Evolutionary conservation across 805 yeast genomes (phyloP).

Genomic region (Saccharomyces kudriavzevii): DNA sequence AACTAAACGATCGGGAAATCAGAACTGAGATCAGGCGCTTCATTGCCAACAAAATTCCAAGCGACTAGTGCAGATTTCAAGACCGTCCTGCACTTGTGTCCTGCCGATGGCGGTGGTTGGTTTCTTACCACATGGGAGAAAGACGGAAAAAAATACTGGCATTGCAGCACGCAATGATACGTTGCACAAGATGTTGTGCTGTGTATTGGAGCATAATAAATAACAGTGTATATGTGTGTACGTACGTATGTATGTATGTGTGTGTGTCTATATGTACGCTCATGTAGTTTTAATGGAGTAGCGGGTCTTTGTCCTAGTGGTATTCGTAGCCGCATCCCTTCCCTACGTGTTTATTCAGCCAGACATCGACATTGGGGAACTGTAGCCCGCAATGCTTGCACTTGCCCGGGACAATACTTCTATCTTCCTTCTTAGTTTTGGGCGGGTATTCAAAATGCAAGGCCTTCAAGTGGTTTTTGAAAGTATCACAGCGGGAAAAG

Average conservation of each 20-base stretch:
- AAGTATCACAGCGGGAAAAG: slow-evolving; percentile 82
- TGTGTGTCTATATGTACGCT: not conserved
- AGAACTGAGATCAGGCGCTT: not conserved
- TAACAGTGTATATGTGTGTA: not conserved
- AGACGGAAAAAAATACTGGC: not conserved
- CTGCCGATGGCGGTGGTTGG: not conserved
- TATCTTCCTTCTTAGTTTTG: slow-evolving; percentile 71
- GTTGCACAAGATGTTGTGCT: not conserved
- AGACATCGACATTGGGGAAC: slow-evolving; percentile 63
- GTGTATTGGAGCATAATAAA: not conserved
- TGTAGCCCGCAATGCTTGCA: slow-evolving; percentile 66
- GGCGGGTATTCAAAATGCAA: slow-evolving; percentile 79
- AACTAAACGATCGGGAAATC: not conserved
- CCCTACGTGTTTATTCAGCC: slow-evolving; percentile 69
- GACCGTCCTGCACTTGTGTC: not conserved
- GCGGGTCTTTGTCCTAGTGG: slow-evolving; percentile 4
- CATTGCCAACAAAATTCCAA: not conserved
- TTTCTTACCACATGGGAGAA: not conserved
- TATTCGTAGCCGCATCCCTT: slow-evolving; percentile 24
- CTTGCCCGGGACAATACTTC: slow-evolving; percentile 56
- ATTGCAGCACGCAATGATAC: not conserved
- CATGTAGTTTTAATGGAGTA: not conserved
- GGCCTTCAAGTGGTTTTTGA: slow-evolving; percentile 81
- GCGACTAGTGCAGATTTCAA: not conserved
- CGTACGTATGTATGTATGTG: not conserved